These are phyloP conservation scores for Suillus plorans DNA, from an alignment of 768 basidiomycete genomes.

Conservation along the genomic window DNA sequence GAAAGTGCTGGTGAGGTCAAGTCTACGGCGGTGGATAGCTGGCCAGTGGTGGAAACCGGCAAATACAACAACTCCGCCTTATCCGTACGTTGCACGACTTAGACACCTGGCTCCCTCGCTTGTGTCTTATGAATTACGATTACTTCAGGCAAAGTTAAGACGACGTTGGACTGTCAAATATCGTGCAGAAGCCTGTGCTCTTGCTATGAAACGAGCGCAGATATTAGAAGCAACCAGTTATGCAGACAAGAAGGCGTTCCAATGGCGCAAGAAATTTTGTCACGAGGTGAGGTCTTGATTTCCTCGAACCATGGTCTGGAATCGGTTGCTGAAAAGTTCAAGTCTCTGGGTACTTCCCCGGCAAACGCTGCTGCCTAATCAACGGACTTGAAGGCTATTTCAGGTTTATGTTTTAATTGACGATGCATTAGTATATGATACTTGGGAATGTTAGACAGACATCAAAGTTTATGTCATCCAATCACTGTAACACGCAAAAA, in stretches of 20 bases:
- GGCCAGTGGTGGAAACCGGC: not conserved
- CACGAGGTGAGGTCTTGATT: constrained; percentile 35
- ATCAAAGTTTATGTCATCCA: not conserved
- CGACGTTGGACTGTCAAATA: constrained; percentile 48
- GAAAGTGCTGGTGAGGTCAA: constrained; percentile 46
- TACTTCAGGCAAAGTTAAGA: constrained; percentile 38
- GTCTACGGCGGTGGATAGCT: not conserved
- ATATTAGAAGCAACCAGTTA: constrained; percentile 33
- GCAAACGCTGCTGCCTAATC: not conserved
- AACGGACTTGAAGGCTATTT: not conserved
- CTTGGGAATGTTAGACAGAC: not conserved
- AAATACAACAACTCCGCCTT: not conserved
- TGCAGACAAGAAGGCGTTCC: constrained; percentile 41
- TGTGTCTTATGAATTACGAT: constrained; percentile 2
- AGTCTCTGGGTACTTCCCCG: not conserved
- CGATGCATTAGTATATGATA: not conserved
- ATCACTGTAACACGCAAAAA: not conserved
- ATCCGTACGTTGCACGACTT: constrained; percentile 1
- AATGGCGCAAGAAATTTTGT: constrained; percentile 61
- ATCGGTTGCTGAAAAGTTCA: not conserved
- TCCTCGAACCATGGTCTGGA: not conserved
- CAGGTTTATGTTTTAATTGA: not conserved
- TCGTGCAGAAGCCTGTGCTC: constrained; percentile 53
- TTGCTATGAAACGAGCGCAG: constrained; percentile 40
- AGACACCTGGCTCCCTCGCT: not conserved